Evolutionary conservation across 2,329 filamentous ascomycete species (phyloP).

Genomic region (Aureobasidium zeae): DNA sequence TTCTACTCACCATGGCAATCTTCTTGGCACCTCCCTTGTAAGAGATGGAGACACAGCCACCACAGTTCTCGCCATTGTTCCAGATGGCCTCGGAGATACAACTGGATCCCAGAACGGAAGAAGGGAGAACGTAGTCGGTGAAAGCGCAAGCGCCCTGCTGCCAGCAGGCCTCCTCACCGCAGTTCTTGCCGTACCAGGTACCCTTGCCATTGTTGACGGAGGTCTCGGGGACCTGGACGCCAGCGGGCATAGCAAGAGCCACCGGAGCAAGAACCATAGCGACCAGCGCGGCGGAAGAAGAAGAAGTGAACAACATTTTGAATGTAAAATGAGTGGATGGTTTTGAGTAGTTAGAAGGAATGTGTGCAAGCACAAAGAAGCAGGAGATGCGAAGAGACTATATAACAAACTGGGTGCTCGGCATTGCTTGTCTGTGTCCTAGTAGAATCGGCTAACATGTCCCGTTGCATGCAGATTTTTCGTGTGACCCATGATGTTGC

Average conservation of each 20-base stretch:
- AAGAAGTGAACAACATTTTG: conserved; percentile 10
- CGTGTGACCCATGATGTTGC: background rate
- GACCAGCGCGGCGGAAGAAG: conserved; percentile 8
- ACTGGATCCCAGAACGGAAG: conserved; percentile 13
- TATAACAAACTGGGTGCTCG: background rate
- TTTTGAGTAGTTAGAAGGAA: background rate
- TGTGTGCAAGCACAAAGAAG: background rate
- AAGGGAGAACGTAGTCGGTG: conserved; percentile 11
- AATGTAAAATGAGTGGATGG: background rate
- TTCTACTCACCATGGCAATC: conserved; percentile 15
- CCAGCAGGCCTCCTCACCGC: conserved; percentile 20
- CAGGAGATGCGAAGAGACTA: background rate
- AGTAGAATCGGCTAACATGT: background rate
- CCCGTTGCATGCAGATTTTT: background rate
- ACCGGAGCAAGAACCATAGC: conserved; percentile 3
- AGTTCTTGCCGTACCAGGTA: conserved; percentile 17
- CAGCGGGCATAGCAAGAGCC: conserved; percentile 7
- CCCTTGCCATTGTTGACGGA: conserved; percentile 5
- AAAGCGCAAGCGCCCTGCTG: conserved; percentile 16
- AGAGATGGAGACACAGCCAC: conserved; percentile 15
- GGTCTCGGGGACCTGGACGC: conserved; percentile 1
- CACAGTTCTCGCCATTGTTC: conserved; percentile 12
- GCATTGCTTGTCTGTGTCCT: background rate
- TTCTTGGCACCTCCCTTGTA: conserved; percentile 16
- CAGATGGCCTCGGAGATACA: conserved; percentile 16